Evolutionary conservation across 2,329 filamentous ascomycete genomes (phyloP).

Genomic region (Whalleya microplaca): DNA sequence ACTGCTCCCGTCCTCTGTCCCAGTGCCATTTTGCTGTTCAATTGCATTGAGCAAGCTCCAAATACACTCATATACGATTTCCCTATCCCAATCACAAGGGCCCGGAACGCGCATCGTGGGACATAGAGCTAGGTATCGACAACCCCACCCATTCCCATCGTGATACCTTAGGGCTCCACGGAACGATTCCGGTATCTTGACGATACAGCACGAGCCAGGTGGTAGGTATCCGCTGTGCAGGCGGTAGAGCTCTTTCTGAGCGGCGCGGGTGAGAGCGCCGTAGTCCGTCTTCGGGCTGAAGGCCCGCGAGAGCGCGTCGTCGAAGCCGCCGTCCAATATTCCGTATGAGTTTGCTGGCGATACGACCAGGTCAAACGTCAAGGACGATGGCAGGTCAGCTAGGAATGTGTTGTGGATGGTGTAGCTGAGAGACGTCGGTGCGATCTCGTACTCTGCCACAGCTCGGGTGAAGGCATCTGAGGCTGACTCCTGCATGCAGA

Average conservation of each 20-base stretch:
- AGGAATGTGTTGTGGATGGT: constrained; percentile 46
- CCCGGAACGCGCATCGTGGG: constrained; percentile 56
- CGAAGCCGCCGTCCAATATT: constrained; percentile 57
- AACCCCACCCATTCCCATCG: constrained; percentile 45
- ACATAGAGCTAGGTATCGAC: constrained; percentile 51
- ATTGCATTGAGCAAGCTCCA: constrained; percentile 55
- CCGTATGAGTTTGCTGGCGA: constrained; percentile 60
- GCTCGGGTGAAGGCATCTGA: constrained; percentile 46
- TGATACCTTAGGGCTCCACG: constrained; percentile 8
- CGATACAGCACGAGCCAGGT: constrained; percentile 53
- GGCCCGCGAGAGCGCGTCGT: constrained; percentile 55
- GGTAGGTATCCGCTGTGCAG: constrained; percentile 54
- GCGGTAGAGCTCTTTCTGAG: constrained; percentile 49
- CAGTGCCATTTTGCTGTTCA: constrained; percentile 49
- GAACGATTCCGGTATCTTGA: constrained; percentile 47
- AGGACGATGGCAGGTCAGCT: constrained; percentile 37
- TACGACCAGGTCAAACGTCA: constrained; percentile 52
- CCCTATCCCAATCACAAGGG: constrained; percentile 51
- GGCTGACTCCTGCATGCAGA: constrained; percentile 45
- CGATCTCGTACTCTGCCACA: constrained; percentile 35
- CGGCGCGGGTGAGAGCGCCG: constrained; percentile 49
- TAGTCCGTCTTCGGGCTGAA: constrained; percentile 51
- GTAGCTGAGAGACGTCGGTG: constrained; percentile 32
- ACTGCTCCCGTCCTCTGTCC: constrained; percentile 8
- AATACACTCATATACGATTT: constrained; percentile 57